phyloP scores from a whole-genome alignment of 306 rosid species.

The Pterocarpus santalinus region DNA sequence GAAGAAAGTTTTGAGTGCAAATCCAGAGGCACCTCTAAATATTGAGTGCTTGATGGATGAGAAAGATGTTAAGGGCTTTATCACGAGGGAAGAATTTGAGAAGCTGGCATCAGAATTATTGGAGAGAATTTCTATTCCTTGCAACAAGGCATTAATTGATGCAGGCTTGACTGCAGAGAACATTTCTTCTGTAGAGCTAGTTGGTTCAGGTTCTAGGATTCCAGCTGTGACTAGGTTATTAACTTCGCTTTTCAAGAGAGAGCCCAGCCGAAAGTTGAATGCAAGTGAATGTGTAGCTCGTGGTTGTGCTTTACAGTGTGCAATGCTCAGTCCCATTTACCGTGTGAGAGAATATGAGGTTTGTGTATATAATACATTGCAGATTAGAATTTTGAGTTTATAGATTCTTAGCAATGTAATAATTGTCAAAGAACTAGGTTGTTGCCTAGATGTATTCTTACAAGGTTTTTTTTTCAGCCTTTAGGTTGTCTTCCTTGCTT shows the following conservation, averaged over 20 bases:
- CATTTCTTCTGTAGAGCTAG: constrained; percentile 89
- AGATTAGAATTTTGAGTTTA: constrained; percentile 23
- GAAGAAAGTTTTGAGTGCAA: constrained; percentile 97
- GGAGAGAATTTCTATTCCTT: constrained; percentile 76
- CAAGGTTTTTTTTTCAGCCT: constrained; percentile 27
- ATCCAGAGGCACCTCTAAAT: constrained; percentile 90
- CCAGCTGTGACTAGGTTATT: constrained; percentile 79
- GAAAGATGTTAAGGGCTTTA: constrained; percentile 93
- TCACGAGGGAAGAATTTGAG: constrained; percentile 96
- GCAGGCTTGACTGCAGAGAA: constrained; percentile 67
- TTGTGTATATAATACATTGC: constrained; percentile 48
- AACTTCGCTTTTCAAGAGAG: constrained; percentile 70
- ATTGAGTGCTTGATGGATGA: constrained; percentile 99
- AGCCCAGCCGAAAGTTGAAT: constrained; percentile 87
- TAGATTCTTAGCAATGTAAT: constrained; percentile 26
- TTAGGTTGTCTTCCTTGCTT: constrained; percentile 22
- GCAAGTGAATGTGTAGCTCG: constrained; percentile 99
- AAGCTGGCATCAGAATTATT: constrained; percentile 71
- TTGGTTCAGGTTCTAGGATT: constrained; percentile 96
- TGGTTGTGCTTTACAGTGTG: constrained; percentile 97
- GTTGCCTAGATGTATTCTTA: constrained; percentile 20
- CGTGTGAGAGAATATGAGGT: constrained; percentile 96
- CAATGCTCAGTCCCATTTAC: constrained; percentile 92
- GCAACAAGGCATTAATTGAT: constrained; percentile 73
- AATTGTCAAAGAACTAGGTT: constrained; percentile 22